Conservation (phyloP, 768 basidiomycete genomes). For the Lentinula boryana region DNA sequence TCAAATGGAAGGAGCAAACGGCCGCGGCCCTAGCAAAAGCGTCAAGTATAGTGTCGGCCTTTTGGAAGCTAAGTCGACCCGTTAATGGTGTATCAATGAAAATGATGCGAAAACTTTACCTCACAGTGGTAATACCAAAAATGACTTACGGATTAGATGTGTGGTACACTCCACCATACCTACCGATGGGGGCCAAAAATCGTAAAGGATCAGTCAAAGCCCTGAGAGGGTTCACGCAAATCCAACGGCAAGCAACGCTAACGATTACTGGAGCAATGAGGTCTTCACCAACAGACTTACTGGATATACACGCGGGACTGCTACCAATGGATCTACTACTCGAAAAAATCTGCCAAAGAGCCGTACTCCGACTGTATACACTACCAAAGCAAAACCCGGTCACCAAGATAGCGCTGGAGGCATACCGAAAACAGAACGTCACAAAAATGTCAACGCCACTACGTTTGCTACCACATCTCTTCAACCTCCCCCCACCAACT, state of each 20-base stretch:
- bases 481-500: too few relatives aligned
- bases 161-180: background rate
- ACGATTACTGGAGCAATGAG: background rate
- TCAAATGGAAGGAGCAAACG: too few relatives aligned
- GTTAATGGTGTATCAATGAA: background rate
- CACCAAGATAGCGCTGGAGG: too few relatives aligned
- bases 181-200: background rate
- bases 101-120: constrained; percentile 5
- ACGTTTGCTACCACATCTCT: too few relatives aligned
- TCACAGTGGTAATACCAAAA: constrained; percentile 2
- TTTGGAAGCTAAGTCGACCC: background rate
- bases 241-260: background rate
- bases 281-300: constrained; percentile 7
- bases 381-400: too few relatives aligned
- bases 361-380: too few relatives aligned
- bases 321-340: constrained; percentile 10
- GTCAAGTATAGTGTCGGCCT: background rate
- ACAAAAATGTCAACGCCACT: too few relatives aligned
- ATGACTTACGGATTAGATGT: background rate
- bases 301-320: constrained; percentile 7
- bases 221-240: background rate
- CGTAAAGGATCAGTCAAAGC: background rate
- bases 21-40: background rate
- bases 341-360: background rate
- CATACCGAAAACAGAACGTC: too few relatives aligned